Percentiles rank a stretch among this genome's conserved stretches.
These are phyloP conservation scores for Inga leiocalycina DNA, from an alignment of 306 rosid genomes.

Conservation along the genomic window DNA sequence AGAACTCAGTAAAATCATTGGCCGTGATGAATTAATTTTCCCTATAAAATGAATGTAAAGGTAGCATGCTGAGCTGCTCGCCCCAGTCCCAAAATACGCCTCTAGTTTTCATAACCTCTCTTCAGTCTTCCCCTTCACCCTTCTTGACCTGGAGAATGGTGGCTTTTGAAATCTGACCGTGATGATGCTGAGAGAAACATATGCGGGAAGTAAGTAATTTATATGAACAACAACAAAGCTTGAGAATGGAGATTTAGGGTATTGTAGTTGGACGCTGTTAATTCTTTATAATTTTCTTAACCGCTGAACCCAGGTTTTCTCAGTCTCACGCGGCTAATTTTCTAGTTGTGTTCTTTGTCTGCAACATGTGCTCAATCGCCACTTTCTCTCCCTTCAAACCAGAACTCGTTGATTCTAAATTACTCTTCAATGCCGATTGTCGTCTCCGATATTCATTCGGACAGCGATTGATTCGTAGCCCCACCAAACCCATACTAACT, in stretches of 20 bases:
- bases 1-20: too few species aligned
- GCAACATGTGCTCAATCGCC: slow-evolving; percentile 36
- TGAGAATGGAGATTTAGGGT: neutral
- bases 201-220: neutral
- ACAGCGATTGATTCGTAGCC: slow-evolving; percentile 10
- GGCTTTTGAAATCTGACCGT: neutral
- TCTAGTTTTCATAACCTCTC: neutral
- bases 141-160: neutral
- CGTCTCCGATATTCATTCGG: neutral
- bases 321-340: neutral
- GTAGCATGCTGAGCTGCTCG: neutral
- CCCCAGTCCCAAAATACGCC: neutral
- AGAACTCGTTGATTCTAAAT: slow-evolving; percentile 3
- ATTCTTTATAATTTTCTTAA: neutral
- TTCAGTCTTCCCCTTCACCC: neutral
- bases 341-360: neutral
- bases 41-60: too few species aligned
- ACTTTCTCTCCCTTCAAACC: slow-evolving; percentile 25
- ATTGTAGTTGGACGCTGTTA: neutral
- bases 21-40: too few species aligned
- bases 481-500: slow-evolving; percentile 22
- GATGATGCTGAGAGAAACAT: neutral
- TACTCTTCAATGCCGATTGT: neutral
- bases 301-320: neutral
- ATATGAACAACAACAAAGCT: neutral